Evolutionary conservation across 129 eudicot species (phyloP).

Genomic region (Daucus carota): DNA sequence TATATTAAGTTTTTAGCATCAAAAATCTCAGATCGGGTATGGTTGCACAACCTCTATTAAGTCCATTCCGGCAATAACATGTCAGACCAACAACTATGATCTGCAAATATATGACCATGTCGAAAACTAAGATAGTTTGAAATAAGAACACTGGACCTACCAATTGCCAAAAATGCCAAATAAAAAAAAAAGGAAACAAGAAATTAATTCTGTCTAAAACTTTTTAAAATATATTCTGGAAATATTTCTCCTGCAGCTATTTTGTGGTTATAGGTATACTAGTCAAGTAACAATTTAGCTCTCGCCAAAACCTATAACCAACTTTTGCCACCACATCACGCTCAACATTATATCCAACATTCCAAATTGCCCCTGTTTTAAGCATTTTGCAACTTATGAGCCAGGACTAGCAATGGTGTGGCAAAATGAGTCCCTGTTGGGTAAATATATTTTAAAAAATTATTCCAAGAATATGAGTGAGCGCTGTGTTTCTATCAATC

Average conservation of each 20-base stretch:
- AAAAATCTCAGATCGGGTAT: background rate
- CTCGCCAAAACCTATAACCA: background rate
- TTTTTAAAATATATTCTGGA: background rate
- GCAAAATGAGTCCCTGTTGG: background rate
- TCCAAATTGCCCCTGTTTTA: background rate
- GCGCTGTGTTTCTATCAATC: background rate
- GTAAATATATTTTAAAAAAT: background rate
- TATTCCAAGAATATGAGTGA: background rate
- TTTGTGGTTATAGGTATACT: background rate
- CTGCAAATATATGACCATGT: too few species aligned
- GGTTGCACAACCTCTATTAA: background rate
- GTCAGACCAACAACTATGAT: background rate
- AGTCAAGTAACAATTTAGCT: background rate
- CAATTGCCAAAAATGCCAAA: background rate
- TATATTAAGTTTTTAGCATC: background rate
- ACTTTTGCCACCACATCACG: background rate
- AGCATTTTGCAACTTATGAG: background rate
- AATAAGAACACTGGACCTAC: background rate
- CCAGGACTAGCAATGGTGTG: background rate
- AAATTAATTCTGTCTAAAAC: background rate
- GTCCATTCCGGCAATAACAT: background rate
- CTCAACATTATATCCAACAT: background rate
- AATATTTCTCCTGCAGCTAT: background rate
- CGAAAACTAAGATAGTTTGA: background rate
- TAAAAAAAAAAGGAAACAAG: too few species aligned